Evolutionary conservation across 345 rosid species (phyloP).

Genomic region (Nasturtium officinale): DNA sequence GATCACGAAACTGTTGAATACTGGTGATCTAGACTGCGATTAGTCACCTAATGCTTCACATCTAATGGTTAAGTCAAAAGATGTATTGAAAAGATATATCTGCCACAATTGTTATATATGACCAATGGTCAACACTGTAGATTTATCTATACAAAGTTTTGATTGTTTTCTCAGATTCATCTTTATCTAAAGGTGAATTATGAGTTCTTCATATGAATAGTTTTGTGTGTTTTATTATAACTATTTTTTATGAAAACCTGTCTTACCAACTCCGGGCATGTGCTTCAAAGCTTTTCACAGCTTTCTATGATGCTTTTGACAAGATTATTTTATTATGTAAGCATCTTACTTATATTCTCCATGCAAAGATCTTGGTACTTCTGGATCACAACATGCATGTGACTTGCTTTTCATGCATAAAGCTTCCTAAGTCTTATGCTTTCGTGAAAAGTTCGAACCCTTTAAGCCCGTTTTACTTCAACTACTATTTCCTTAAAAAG

Average conservation of each 20-base stretch:
- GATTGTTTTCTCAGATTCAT: background rate
- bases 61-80: conserved; percentile 36
- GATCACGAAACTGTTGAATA: conserved; percentile 1
- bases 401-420: conserved; percentile 46
- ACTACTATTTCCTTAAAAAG: conserved; percentile 38
- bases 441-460: conserved; percentile 30
- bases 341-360: conserved; percentile 27
- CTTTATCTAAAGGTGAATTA: conserved; percentile 26
- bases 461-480: conserved; percentile 13
- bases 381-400: conserved; percentile 43
- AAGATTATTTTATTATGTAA: conserved; percentile 19
- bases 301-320: conserved; percentile 36
- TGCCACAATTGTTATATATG: conserved; percentile 26
- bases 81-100: conserved; percentile 29
- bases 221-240: conserved; percentile 2
- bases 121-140: conserved; percentile 13
- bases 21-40: conserved; percentile 2
- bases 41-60: conserved; percentile 31
- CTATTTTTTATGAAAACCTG: conserved; percentile 24
- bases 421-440: conserved; percentile 27
- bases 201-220: conserved; percentile 23
- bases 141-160: conserved; percentile 16
- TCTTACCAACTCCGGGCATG: conserved; percentile 41
- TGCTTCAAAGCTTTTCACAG: conserved; percentile 32
- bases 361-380: conserved; percentile 41